phyloP scores from a whole-genome alignment of 2,329 filamentous ascomycete genomes.

The Penicillium glabrum region DNA sequence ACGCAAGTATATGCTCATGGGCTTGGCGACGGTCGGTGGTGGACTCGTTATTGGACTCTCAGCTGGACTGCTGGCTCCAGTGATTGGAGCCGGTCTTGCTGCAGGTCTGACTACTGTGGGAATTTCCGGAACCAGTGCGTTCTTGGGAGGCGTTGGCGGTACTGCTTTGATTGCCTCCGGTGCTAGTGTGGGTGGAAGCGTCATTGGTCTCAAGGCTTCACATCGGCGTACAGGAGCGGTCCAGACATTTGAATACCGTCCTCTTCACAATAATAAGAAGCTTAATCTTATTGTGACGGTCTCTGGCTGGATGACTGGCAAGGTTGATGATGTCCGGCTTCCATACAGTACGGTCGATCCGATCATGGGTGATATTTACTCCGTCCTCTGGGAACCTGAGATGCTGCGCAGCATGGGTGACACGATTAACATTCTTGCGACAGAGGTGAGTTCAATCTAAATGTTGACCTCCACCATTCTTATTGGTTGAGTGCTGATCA shows the following conservation, averaged over 20 bases:
- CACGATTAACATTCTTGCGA: slow-evolving; percentile 97
- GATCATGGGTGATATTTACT: slow-evolving; percentile 97
- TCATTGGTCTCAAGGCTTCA: slow-evolving; percentile 84
- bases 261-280: slow-evolving; percentile 95
- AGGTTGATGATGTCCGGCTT: slow-evolving; percentile 91
- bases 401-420: slow-evolving; percentile 98
- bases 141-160: slow-evolving; percentile 87
- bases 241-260: slow-evolving; percentile 94
- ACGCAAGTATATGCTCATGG: slow-evolving; percentile 90
- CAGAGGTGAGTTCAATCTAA: slow-evolving; percentile 65
- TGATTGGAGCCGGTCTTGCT: slow-evolving; percentile 91
- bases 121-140: slow-evolving; percentile 81
- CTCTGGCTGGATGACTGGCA: slow-evolving; percentile 97
- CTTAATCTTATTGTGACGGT: slow-evolving; percentile 95
- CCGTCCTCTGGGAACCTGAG: slow-evolving; percentile 94
- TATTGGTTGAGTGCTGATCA: slow-evolving; percentile 24
- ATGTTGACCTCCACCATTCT: too few species aligned
- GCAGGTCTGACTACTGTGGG: slow-evolving; percentile 95
- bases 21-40: slow-evolving; percentile 90
- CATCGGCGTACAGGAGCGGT: slow-evolving; percentile 85
- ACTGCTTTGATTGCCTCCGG: slow-evolving; percentile 91
- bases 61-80: slow-evolving; percentile 83
- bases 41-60: slow-evolving; percentile 93
- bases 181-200: slow-evolving; percentile 80
- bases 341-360: slow-evolving; percentile 96